These are phyloP conservation scores for Tulasnella calospora DNA, from an alignment of 768 basidiomycete species.

Conservation along the genomic window DNA sequence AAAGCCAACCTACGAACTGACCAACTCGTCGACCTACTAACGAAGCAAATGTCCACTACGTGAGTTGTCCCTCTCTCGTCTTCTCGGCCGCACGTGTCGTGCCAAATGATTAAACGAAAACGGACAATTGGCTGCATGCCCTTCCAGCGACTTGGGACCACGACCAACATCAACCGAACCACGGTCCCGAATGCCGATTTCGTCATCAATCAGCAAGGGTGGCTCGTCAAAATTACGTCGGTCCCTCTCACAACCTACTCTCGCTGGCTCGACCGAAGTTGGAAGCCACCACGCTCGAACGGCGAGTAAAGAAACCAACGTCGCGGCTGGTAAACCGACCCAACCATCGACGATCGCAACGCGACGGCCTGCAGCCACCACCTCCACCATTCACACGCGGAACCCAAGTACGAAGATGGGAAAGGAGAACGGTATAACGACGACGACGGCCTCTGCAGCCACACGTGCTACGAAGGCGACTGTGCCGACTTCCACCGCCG, in stretches of 20 bases:
- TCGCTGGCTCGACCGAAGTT: background rate
- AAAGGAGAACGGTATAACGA: conserved; percentile 20
- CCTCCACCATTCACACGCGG: background rate
- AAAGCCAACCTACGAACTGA: conserved; percentile 26
- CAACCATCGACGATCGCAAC: background rate
- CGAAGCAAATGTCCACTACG: background rate
- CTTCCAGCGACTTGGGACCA: background rate
- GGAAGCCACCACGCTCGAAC: conserved; percentile 11
- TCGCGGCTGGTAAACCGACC: background rate
- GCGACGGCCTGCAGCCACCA: conserved; percentile 1
- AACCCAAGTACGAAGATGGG: conserved; percentile 4
- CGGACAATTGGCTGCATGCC: background rate
- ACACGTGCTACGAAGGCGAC: background rate
- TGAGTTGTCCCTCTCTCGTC: background rate
- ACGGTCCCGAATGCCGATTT: background rate
- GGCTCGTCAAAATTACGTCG: background rate
- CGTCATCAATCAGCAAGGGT: background rate
- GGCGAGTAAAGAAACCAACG: conserved; percentile 1
- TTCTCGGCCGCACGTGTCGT: background rate
- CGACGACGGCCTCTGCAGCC: background rate
- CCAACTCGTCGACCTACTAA: conserved; percentile 22
- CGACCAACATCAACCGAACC: background rate
- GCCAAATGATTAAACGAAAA: background rate
- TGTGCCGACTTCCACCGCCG: background rate
- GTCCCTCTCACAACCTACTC: conserved; percentile 22